Base-by-base conservation (phyloP, 257 asterid species). In the Mentha longifolia region DNA sequence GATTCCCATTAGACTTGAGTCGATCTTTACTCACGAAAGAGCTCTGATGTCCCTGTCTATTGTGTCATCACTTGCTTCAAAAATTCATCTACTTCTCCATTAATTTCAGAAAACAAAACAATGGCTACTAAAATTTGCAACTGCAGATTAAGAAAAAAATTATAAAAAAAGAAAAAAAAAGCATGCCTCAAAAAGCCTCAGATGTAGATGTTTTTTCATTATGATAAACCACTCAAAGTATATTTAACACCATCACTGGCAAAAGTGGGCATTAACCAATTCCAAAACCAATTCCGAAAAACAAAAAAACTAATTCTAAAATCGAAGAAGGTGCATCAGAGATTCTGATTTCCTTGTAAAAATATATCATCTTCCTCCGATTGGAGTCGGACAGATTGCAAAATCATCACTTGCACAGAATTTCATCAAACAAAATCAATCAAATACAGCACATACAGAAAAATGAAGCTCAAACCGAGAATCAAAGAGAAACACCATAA, bases 31-130 rank as follows among this genome's bases (percentile, higher is more conserved):
- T 42, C 76, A 72, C 0, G 13, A 20, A 58, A 66, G 81, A 79
- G 77, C 9, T 84, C 92, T 83, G 90, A 83, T 88, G 92, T 85
- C 92, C 96, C 96, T 88, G 96, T 89, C 96, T 85, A n/a, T 83
- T 81, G 60, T 83, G n/a, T 86, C 89, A 61, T 84, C 86, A 86
- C 50, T 45, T 86, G 84, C 89, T 6, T 41, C n/a, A n/a, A 12
- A 20, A 4, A 6, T 19, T 5, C 5, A 64, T 61, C 9, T 9
- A 60, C 0, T 68, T 11, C 7, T 33, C 11, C 12, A 22, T 2
- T 2, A 8, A 0, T 5, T 14, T 13, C 2, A 16, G 7, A 46
- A 46, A 14, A 43, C 0, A 46, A 46, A 14, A 43, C 0, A 43
- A 41, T 9, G 1, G 74, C 33, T 11, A 47, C 20, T 28, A 43